Percentiles rank a stretch among this genome's conserved stretches.
phyloP scores from a whole-genome alignment of 176 grass and related monocot genomes.

The Oropetium thomaeum region DNA sequence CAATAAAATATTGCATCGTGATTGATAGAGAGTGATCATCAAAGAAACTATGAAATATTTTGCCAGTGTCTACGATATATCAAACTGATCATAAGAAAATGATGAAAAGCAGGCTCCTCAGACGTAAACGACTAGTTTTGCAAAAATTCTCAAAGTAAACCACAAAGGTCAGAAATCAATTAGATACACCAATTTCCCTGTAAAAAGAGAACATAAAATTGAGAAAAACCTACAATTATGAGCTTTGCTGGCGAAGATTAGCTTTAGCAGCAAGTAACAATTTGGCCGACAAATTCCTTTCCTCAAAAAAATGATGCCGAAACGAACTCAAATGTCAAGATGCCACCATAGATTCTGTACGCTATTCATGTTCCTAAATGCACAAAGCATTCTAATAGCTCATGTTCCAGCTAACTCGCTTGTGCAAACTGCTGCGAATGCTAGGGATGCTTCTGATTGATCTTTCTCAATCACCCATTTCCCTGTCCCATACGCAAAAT shows the following conservation, averaged over 20 bases:
- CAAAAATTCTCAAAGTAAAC: not conserved
- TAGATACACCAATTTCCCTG: not conserved
- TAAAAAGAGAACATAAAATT: not conserved
- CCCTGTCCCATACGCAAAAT: not conserved
- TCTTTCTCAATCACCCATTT: not conserved
- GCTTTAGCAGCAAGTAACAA: too few relatives aligned
- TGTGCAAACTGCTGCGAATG: not conserved
- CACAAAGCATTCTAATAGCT: not conserved
- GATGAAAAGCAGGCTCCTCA: not conserved
- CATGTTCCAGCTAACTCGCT: not conserved
- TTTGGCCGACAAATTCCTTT: too few relatives aligned
- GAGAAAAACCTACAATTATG: not conserved
- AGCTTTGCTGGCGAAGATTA: not conserved
- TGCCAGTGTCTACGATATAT: not conserved
- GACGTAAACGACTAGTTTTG: not conserved
- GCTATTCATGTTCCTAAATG: not conserved
- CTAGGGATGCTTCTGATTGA: not conserved
- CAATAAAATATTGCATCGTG: too few relatives aligned
- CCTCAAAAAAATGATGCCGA: too few relatives aligned
- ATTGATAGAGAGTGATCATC: too few relatives aligned
- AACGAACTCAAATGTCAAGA: not conserved
- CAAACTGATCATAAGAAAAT: not conserved
- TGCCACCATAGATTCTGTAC: not conserved
- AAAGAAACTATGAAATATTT: not conserved
- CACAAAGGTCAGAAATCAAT: too few relatives aligned